Conservation (phyloP, 352 stramenopile genomes). For the Blastocystis sp. region DNA sequence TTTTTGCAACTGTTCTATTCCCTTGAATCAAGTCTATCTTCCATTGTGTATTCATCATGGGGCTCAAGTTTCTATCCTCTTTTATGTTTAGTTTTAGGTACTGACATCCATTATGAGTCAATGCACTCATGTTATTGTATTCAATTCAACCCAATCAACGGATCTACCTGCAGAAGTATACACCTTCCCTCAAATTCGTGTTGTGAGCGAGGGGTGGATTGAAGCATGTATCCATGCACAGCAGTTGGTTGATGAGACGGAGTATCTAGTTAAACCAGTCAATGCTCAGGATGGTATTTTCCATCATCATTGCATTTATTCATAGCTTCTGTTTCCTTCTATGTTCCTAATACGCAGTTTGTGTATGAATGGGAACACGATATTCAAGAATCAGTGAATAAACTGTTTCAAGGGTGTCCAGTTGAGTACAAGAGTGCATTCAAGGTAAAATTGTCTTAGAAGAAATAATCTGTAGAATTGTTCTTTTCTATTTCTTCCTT, state of each 20-base stretch:
- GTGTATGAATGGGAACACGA: slow-evolving; percentile 47
- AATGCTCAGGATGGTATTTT: not conserved
- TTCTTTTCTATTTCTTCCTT: slow-evolving; percentile 29
- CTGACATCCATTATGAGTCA: slow-evolving; percentile 59
- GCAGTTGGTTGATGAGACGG: not conserved
- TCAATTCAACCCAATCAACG: not conserved
- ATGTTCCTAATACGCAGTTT: not conserved
- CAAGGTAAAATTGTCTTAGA: not conserved
- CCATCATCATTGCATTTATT: not conserved
- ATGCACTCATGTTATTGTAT: slow-evolving; percentile 55
- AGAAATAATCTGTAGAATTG: not conserved
- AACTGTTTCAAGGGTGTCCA: not conserved
- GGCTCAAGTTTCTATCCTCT: not conserved
- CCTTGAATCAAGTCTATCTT: slow-evolving; percentile 56
- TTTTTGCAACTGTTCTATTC: slow-evolving; percentile 44
- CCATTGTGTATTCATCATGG: slow-evolving; percentile 56
- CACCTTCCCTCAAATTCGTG: slow-evolving; percentile 47
- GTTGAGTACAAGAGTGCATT: not conserved
- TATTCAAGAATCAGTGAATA: slow-evolving; percentile 22
- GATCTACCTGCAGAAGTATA: slow-evolving; percentile 37
- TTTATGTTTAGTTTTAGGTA: not conserved
- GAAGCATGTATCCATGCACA: slow-evolving; percentile 8
- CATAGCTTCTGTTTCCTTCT: slow-evolving; percentile 34
- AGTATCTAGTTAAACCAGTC: not conserved
- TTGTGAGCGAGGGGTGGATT: slow-evolving; percentile 39